Evolutionary conservation across 148 eudicot species (phyloP).

Genomic region (Salicornia ramosissima): DNA sequence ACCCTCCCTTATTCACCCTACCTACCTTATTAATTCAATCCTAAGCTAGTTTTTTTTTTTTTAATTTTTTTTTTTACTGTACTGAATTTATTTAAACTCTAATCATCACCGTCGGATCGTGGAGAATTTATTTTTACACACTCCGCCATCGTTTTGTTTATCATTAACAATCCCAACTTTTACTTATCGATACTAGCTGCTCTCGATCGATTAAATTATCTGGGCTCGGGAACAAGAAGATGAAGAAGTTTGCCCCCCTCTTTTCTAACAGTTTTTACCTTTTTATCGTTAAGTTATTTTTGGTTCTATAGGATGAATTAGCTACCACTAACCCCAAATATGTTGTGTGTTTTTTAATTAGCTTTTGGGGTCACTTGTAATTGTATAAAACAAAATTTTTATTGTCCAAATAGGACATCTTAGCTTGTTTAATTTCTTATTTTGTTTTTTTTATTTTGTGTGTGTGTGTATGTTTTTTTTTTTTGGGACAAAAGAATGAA

Average conservation of each 20-base stretch:
- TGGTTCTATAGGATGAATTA: slow-evolving; percentile 9
- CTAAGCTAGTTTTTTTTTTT: background rate
- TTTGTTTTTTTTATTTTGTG: background rate
- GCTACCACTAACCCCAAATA: slow-evolving; percentile 7
- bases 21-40: slow-evolving; percentile 8
- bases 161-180: slow-evolving; percentile 2
- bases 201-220: slow-evolving; percentile 7
- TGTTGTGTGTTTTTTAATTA: slow-evolving; percentile 13
- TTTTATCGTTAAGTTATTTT: background rate
- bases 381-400: slow-evolving; percentile 16
- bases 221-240: background rate
- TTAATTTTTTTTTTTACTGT: background rate
- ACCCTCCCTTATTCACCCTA: background rate
- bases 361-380: slow-evolving; percentile 17
- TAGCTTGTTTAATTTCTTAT: background rate
- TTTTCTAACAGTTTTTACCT: background rate
- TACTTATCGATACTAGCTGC: background rate
- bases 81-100: too few species aligned
- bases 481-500: too few species aligned
- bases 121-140: slow-evolving; percentile 18
- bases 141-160: background rate
- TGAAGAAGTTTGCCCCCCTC: background rate
- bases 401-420: slow-evolving; percentile 11
- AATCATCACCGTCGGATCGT: too few species aligned
- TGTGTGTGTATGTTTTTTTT: background rate